These are phyloP conservation scores for Lojkania enalia DNA, from an alignment of 2,329 filamentous ascomycete species.

Conservation along the genomic window DNA sequence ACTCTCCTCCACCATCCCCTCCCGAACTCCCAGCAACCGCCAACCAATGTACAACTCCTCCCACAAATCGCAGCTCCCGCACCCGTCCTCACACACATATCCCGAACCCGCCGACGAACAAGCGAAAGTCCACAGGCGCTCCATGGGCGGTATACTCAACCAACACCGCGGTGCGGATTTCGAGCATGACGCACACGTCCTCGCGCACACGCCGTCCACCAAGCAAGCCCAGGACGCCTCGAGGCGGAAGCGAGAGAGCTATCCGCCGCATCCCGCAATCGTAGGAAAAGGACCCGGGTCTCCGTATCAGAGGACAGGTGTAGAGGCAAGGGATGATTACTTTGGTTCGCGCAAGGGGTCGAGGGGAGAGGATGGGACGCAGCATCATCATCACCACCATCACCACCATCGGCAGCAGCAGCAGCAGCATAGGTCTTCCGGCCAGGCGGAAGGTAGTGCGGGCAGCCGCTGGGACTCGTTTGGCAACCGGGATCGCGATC, in stretches of 20 bases:
- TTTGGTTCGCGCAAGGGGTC: slow-evolving; percentile 27
- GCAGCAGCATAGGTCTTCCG: background rate
- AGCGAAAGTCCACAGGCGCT: slow-evolving; percentile 28
- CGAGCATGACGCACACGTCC: slow-evolving; percentile 36
- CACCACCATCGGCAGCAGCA: background rate
- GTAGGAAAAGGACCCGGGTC: slow-evolving; percentile 40
- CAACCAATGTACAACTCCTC: slow-evolving; percentile 39
- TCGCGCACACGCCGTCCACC: slow-evolving; percentile 24
- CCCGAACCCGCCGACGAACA: slow-evolving; percentile 4
- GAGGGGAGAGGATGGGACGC: background rate
- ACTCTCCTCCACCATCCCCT: slow-evolving; percentile 20
- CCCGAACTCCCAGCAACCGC: slow-evolving; percentile 26
- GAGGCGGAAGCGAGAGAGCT: slow-evolving; percentile 32
- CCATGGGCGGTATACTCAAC: slow-evolving; percentile 41
- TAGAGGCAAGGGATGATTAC: slow-evolving; percentile 37
- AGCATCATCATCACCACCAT: too few relatives aligned
- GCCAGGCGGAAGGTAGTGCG: background rate
- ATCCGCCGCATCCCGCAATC: slow-evolving; percentile 42
- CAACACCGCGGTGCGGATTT: slow-evolving; percentile 32
- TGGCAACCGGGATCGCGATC: background rate
- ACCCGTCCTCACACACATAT: slow-evolving; percentile 11
- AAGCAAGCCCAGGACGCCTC: background rate
- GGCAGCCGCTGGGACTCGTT: background rate
- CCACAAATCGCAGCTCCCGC: slow-evolving; percentile 39
- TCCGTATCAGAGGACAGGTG: slow-evolving; percentile 34